These are phyloP conservation scores for Trifolium pratense DNA, from an alignment of 306 rosid genomes.

Conservation along the genomic window DNA sequence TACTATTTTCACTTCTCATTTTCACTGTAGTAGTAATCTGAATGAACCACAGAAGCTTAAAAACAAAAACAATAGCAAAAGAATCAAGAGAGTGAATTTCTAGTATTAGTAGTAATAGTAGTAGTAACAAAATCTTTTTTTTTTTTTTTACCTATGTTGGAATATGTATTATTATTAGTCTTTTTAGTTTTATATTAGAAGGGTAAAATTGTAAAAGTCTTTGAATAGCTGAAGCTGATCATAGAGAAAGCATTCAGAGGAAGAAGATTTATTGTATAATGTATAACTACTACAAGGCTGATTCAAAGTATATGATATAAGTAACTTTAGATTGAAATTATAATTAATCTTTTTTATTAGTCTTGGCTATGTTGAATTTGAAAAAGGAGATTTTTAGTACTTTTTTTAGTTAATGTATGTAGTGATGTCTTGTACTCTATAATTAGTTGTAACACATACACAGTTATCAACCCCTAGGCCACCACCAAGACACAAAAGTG, in stretches of 20 bases:
- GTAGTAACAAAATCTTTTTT: constrained; percentile 25
- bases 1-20: constrained; percentile 57
- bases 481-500: constrained; percentile 48
- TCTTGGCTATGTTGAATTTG: too few species aligned
- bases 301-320: constrained; percentile 40
- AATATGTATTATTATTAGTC: constrained; percentile 45
- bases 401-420: constrained; percentile 24
- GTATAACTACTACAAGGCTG: constrained; percentile 44
- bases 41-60: constrained; percentile 71
- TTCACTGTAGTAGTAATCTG: constrained; percentile 69
- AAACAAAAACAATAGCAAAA: constrained; percentile 47
- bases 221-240: constrained; percentile 66
- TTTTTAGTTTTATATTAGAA: constrained; percentile 46
- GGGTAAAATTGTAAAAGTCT: constrained; percentile 49
- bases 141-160: constrained; percentile 37
- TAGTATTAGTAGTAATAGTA: constrained; percentile 38
- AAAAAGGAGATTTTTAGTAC: constrained; percentile 35
- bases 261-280: constrained; percentile 40
- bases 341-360: too few species aligned
- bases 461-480: constrained; percentile 46
- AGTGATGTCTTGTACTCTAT: constrained; percentile 46
- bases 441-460: constrained; percentile 48
- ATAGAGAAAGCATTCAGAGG: constrained; percentile 30
- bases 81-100: constrained; percentile 45
- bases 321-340: constrained; percentile 35